Conservation (phyloP, 148 eudicot genomes). For the Hydrangea macrophylla region DNA sequence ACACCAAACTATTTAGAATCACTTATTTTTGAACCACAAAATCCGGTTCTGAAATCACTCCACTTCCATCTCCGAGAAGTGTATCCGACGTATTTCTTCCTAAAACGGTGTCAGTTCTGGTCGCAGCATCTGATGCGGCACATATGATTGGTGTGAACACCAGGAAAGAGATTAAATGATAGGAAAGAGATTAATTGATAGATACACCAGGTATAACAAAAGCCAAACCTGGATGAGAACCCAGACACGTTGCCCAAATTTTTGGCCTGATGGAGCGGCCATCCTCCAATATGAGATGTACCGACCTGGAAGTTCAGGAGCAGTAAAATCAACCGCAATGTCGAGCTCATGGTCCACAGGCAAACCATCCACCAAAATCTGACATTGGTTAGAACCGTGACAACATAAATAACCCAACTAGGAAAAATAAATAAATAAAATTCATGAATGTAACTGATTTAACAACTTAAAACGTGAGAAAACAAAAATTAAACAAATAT, state of each 20-base stretch:
- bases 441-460: not conserved
- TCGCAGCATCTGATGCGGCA: no score
- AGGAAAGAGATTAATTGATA: no score
- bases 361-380: constrained; percentile 58
- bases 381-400: not conserved
- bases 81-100: no score
- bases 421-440: not conserved
- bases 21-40: no score
- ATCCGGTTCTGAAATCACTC: no score
- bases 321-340: constrained; percentile 69
- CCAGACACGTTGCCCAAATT: constrained; percentile 86
- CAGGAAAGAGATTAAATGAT: no score
- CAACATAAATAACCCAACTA: not conserved
- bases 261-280: constrained; percentile 61
- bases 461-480: not conserved
- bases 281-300: constrained; percentile 82
- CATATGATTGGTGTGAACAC: no score
- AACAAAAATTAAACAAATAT: not conserved
- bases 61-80: no score
- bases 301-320: constrained; percentile 74
- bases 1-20: no score
- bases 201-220: not conserved
- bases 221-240: constrained; percentile 68
- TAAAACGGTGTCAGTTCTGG: no score
- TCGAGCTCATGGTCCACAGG: constrained; percentile 47